These are phyloP conservation scores for Eucalyptus brandiana DNA, from an alignment of 345 rosid genomes.

Conservation along the genomic window DNA sequence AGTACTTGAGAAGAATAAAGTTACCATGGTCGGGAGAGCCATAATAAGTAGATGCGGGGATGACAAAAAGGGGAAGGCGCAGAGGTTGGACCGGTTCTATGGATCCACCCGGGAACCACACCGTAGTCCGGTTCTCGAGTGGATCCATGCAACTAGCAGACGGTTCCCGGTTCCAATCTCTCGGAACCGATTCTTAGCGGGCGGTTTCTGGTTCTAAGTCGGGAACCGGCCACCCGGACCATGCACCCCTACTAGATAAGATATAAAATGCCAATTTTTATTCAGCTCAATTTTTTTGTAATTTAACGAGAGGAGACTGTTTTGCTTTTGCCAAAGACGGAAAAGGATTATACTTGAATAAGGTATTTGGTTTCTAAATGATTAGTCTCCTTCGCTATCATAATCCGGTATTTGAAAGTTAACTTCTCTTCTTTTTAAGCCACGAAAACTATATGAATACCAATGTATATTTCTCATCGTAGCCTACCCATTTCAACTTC, in stretches of 20 bases:
- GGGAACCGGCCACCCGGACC: too few relatives aligned
- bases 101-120: fast-evolving
- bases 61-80: fast-evolving
- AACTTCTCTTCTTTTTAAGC: neutral
- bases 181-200: too few relatives aligned
- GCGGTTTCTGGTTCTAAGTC: fast-evolving
- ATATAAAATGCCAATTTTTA: neutral
- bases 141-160: too few relatives aligned
- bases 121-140: fast-evolving
- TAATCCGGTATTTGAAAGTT: neutral
- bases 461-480: neutral
- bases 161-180: fast-evolving
- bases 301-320: neutral
- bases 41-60: too few relatives aligned
- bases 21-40: too few relatives aligned
- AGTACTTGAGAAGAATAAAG: too few relatives aligned
- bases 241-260: too few relatives aligned
- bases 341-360: neutral
- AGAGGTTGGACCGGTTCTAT: too few relatives aligned
- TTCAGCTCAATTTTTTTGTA: neutral
- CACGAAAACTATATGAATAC: neutral
- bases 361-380: neutral
- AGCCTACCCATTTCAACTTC: neutral
- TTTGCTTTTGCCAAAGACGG: neutral
- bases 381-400: neutral